Conservation (phyloP, 495 filamentous ascomycete genomes). For the Cercophora newfieldiana region DNA sequence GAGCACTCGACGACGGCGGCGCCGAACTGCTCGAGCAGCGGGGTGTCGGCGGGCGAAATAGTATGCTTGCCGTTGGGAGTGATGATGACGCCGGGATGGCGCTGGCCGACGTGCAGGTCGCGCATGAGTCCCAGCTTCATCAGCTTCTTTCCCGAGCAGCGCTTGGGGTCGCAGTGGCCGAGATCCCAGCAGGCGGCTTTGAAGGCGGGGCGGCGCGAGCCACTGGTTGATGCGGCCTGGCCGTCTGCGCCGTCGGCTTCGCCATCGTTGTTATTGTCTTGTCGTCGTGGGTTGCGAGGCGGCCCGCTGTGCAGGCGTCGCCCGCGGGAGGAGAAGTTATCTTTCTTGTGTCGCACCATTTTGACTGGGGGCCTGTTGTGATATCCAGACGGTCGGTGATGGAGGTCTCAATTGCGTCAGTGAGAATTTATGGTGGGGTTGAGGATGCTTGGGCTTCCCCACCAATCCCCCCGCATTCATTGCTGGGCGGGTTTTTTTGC, state of each 20-base stretch:
- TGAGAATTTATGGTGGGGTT: slow-evolving; percentile 10
- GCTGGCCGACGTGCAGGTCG: slow-evolving; percentile 86
- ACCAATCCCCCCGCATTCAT: neutral
- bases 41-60: slow-evolving; percentile 76
- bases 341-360: slow-evolving; percentile 96
- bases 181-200: slow-evolving; percentile 98
- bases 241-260: slow-evolving; percentile 11
- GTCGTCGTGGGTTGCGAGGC: slow-evolving; percentile 37
- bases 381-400: neutral
- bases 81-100: slow-evolving; percentile 85
- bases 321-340: slow-evolving; percentile 67
- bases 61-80: slow-evolving; percentile 88
- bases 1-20: slow-evolving; percentile 97
- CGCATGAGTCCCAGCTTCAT: slow-evolving; percentile 93
- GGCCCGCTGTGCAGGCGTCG: slow-evolving; percentile 54
- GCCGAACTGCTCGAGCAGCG: slow-evolving; percentile 80
- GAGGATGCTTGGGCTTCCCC: neutral
- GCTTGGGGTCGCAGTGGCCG: slow-evolving; percentile 94
- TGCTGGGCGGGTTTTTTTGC: neutral
- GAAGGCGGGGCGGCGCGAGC: slow-evolving; percentile 57
- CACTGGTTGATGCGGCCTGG: slow-evolving; percentile 41
- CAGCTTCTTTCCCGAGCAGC: slow-evolving; percentile 92
- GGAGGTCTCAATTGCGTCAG: slow-evolving; percentile 9
- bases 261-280: slow-evolving; percentile 37
- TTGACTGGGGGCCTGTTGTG: neutral